phyloP scores from a whole-genome alignment of 352 stramenopile genomes.

The Achlya hypogyna region DNA sequence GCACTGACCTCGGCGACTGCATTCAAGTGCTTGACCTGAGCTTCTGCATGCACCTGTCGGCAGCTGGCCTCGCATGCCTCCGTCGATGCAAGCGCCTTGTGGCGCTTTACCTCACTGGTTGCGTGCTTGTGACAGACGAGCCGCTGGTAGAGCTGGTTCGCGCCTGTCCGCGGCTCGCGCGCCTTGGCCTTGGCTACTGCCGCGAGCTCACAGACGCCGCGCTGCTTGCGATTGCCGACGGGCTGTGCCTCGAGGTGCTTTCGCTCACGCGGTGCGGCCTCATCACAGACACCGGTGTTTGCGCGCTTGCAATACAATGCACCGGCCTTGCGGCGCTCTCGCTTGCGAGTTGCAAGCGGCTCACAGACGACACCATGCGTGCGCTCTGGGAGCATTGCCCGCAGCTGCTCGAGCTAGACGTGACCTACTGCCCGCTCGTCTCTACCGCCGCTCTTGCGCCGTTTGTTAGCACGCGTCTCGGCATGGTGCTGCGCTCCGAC shows the following conservation, averaged over 20 bases:
- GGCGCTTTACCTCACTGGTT: slow-evolving; percentile 78
- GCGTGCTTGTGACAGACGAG: slow-evolving; percentile 53
- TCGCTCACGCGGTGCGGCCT: slow-evolving; percentile 58
- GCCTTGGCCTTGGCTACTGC: slow-evolving; percentile 70
- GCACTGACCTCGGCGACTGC: slow-evolving; percentile 29
- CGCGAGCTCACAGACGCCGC: slow-evolving; percentile 71
- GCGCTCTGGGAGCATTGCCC: slow-evolving; percentile 43
- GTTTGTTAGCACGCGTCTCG: slow-evolving; percentile 51
- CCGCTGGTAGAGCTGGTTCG: slow-evolving; percentile 63
- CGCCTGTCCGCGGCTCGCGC: slow-evolving; percentile 56
- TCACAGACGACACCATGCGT: slow-evolving; percentile 52
- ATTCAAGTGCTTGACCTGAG: slow-evolving; percentile 65
- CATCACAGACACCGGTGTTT: slow-evolving; percentile 78
- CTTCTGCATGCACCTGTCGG: slow-evolving; percentile 66
- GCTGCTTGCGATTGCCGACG: slow-evolving; percentile 54
- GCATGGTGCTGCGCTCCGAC: slow-evolving; percentile 32
- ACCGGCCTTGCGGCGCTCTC: slow-evolving; percentile 56
- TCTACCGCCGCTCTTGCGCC: slow-evolving; percentile 36
- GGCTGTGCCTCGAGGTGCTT: slow-evolving; percentile 71
- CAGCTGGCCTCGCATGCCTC: slow-evolving; percentile 40
- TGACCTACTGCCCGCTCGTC: slow-evolving; percentile 70
- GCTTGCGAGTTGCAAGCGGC: slow-evolving; percentile 67
- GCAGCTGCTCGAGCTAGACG: slow-evolving; percentile 61
- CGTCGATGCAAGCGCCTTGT: slow-evolving; percentile 50
- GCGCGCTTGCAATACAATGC: slow-evolving; percentile 66